A percentile compares a stretch with the other conserved stretches of the same genome.
Evolutionary conservation across 2,329 filamentous ascomycete genomes (phyloP).

Genomic region (Grosmannia serpens): DNA sequence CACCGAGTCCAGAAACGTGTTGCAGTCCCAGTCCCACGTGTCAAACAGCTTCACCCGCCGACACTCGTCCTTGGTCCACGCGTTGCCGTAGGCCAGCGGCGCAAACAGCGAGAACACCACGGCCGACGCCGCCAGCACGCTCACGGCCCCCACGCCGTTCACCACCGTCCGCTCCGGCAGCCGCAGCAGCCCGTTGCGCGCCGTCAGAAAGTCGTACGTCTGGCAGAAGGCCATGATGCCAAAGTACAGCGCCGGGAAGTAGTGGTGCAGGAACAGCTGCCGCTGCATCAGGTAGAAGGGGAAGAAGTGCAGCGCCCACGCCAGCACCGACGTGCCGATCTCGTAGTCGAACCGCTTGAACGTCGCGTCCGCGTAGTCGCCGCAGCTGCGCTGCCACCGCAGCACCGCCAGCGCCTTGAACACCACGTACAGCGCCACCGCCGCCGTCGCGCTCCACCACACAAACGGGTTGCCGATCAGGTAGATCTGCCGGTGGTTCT

Average conservation of each 20-base stretch:
- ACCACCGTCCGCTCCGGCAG: slow-evolving; percentile 59
- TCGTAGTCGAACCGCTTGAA: slow-evolving; percentile 99
- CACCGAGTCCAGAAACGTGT: slow-evolving; percentile 78
- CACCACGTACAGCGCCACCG: slow-evolving; percentile 62
- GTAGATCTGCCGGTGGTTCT: slow-evolving; percentile 88
- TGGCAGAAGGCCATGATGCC: slow-evolving; percentile 83
- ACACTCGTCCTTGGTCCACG: slow-evolving; percentile 86
- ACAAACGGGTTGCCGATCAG: slow-evolving; percentile 89
- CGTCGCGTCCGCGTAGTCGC: slow-evolving; percentile 67
- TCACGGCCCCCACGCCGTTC: slow-evolving; percentile 61
- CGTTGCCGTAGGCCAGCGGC: slow-evolving; percentile 83
- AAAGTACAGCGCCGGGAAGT: slow-evolving; percentile 95
- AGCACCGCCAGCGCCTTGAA: slow-evolving; percentile 85
- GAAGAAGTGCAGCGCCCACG: slow-evolving; percentile 98
- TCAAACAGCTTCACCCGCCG: slow-evolving; percentile 74
- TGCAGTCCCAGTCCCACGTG: slow-evolving; percentile 97
- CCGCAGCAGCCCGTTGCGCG: slow-evolving; percentile 57
- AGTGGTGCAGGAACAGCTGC: slow-evolving; percentile 96
- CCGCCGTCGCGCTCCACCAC: slow-evolving; percentile 80
- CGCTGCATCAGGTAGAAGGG: slow-evolving; percentile 97
- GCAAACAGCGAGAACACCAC: slow-evolving; percentile 75
- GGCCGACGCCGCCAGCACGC: slow-evolving; percentile 63
- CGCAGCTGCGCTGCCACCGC: slow-evolving; percentile 87
- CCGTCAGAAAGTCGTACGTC: slow-evolving; percentile 73
- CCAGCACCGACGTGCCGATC: slow-evolving; percentile 77